phyloP scores from a whole-genome alignment of 257 asterid genomes.

The Nicotiana tomentosiformis region DNA sequence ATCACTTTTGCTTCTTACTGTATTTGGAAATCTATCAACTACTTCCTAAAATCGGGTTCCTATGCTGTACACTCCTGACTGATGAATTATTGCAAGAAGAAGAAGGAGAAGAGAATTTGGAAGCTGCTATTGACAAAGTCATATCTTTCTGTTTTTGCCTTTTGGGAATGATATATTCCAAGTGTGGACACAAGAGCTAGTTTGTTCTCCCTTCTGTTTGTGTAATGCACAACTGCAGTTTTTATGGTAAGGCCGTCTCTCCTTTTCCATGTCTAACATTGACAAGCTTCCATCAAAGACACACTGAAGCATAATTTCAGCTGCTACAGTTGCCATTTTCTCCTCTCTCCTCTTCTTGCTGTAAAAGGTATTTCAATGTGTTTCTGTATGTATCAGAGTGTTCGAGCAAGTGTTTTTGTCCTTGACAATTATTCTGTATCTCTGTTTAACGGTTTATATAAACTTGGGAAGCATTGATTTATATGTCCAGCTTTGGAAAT shows the following conservation, averaged over 20 bases:
- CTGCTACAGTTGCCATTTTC: slow-evolving; percentile 32
- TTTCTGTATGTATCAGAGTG: not conserved
- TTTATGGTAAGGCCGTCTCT: slow-evolving; percentile 37
- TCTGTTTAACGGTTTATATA: slow-evolving; percentile 21
- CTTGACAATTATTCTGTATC: not conserved
- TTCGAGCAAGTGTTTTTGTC: not conserved
- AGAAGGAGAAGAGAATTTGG: not conserved
- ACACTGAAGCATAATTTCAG: slow-evolving; percentile 17
- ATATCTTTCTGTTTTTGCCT: not conserved
- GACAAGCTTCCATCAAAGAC: slow-evolving; percentile 32
- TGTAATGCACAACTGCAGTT: slow-evolving; percentile 42
- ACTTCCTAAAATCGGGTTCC: not conserved
- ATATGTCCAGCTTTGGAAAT: not conserved
- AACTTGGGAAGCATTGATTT: slow-evolving; percentile 7
- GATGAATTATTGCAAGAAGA: not conserved
- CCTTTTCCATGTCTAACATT: slow-evolving; percentile 21
- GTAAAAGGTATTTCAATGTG: not conserved
- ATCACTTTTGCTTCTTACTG: not conserved
- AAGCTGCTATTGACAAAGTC: not conserved
- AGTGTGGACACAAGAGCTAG: slow-evolving; percentile 3
- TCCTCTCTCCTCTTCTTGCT: slow-evolving; percentile 8
- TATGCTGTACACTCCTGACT: not conserved
- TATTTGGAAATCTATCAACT: not conserved
- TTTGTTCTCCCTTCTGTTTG: slow-evolving; percentile 16
- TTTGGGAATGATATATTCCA: slow-evolving; percentile 21